Evolutionary conservation across 345 rosid genomes (phyloP).

Genomic region (Rhodamnia rubescens): DNA sequence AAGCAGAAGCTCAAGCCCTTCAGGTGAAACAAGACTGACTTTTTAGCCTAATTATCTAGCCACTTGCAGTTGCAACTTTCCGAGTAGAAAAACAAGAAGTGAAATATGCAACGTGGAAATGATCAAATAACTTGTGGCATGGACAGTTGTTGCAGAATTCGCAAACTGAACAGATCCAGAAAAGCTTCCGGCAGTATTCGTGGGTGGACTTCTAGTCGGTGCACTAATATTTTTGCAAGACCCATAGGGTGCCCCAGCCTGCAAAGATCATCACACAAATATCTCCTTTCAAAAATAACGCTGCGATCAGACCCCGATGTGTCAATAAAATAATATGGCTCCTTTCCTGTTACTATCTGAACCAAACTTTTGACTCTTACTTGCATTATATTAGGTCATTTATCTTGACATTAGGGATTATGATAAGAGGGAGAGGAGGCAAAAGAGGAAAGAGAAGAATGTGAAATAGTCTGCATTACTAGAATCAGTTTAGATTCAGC

Average conservation of each 20-base stretch:
- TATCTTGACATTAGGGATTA: background rate
- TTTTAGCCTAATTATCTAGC: slow-evolving; percentile 8
- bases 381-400: background rate
- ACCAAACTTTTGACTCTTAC: background rate
- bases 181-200: slow-evolving; percentile 51
- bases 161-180: slow-evolving; percentile 85
- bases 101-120: slow-evolving; percentile 26
- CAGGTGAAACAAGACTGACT: background rate
- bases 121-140: slow-evolving; percentile 17
- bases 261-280: slow-evolving; percentile 14
- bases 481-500: background rate
- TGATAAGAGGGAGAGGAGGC: background rate
- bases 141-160: slow-evolving; percentile 35
- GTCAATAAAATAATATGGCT: background rate
- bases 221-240: slow-evolving; percentile 62
- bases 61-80: background rate
- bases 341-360: background rate
- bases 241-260: slow-evolving; percentile 84
- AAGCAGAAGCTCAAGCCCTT: background rate
- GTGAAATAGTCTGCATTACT: background rate
- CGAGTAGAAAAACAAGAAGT: slow-evolving; percentile 25
- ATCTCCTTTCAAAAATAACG: background rate
- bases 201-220: slow-evolving; percentile 40
- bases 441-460: background rate
- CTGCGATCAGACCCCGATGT: background rate